Conservation (phyloP, 2,329 filamentous ascomycete species). For the Cordyceps pruinosa region DNA sequence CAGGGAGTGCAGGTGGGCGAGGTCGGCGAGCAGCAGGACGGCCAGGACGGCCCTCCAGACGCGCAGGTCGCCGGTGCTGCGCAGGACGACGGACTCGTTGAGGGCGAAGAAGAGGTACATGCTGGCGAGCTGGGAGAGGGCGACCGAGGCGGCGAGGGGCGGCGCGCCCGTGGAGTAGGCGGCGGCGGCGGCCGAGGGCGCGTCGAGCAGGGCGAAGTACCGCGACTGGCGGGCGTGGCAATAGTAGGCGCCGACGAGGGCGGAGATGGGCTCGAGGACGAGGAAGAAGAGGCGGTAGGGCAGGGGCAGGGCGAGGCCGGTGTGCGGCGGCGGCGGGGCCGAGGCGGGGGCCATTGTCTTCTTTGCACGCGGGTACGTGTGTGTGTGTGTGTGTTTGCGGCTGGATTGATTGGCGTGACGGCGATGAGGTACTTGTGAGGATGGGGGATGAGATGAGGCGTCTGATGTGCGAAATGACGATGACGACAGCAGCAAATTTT, state of each 20-base stretch:
- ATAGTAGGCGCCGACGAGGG: conserved; percentile 46
- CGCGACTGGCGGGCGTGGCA: conserved; percentile 41
- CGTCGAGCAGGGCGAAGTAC: conserved; percentile 61
- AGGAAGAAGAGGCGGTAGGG: conserved; percentile 69
- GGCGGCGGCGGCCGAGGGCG: conserved; percentile 38
- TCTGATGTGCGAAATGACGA: no score
- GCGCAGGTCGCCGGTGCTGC: conserved; percentile 57
- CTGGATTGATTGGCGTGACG: not conserved
- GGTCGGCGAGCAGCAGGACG: conserved; percentile 64
- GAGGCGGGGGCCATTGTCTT: not conserved
- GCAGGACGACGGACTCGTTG: conserved; percentile 69
- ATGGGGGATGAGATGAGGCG: no score
- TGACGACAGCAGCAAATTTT: not conserved
- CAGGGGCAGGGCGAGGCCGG: conserved; percentile 46
- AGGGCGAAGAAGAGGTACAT: conserved; percentile 71
- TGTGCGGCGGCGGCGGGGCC: not conserved
- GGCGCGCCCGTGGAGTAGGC: conserved; percentile 24
- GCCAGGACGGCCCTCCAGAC: conserved; percentile 66
- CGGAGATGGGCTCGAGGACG: conserved; percentile 56
- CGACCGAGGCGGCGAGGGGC: conserved; percentile 56
- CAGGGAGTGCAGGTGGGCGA: conserved; percentile 67
- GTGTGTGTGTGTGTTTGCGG: not conserved
- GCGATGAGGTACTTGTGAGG: not conserved
- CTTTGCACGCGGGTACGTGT: no score
- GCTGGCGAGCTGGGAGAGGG: conserved; percentile 69